Base-by-base conservation (phyloP, 768 basidiomycete species). In the Tylopilus felleus region DNA sequence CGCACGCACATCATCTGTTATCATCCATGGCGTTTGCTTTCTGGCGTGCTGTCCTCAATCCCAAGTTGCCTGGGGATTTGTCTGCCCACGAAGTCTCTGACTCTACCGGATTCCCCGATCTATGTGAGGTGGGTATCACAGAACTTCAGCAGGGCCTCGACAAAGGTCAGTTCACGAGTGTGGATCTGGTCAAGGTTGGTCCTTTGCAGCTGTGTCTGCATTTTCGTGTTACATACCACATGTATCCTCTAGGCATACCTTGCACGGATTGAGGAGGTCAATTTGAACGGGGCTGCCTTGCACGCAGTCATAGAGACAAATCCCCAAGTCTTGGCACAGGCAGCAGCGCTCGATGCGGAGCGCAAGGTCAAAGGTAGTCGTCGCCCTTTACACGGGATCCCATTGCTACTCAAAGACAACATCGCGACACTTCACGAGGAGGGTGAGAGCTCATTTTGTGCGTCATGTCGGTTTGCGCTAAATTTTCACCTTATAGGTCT, bases 211-310 rank as follows among this genome's bases (percentile, higher is more conserved):
- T 7, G 2, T 23, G 13, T 47, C 33, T 31, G 25, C 28, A 5
- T 9, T 42, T 42, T 47, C 23, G 29, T 17, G 2, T 8, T 23
- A 5, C 12, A n/a, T n/a, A n/a, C 33, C 29, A 46, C 48, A 28
- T 9, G 8, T 14, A 10, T 29, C 53, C 9, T 27, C 10, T 57
- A 87, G 85, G 83, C 83, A 2, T 86, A 87, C 64, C 74, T 85
- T 58, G 78, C 80, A 9, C 76, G 84, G 1, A 84, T 86, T 28
- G 80, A 84, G 13, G 83, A 86, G 59, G 85, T 86, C 21, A 86
- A 87, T 60, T 57, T 79, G 25, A 70, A 81, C 53, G 84, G 84
- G 1, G 76, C 83, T 8, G 71, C 68, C 36, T 70, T 86, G 22
- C 80, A 80, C 6, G 84, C 85, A 5, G 75, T 87, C 16, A 71